Percentiles rank a stretch among this genome's conserved stretches.
These are phyloP conservation scores for Penicillium sp. DNA, from an alignment of 2,329 filamentous ascomycete species.

Conservation along the genomic window DNA sequence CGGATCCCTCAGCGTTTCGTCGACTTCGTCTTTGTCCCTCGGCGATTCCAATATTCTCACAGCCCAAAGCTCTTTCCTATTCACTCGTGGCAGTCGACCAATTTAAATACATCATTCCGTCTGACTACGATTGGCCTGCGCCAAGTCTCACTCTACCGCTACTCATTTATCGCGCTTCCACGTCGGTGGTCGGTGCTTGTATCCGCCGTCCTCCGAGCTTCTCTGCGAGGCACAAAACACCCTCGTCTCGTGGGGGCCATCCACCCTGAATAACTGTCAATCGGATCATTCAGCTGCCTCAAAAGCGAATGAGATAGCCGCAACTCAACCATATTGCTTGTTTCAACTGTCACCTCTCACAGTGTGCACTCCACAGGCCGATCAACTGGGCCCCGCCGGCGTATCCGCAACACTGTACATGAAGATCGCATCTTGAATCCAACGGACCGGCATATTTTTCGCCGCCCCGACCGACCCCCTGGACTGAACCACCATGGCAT, in stretches of 20 bases:
- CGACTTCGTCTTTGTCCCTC: neutral
- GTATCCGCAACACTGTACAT: conserved; percentile 1
- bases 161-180: conserved; percentile 2
- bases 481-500: conserved; percentile 8
- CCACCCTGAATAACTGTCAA: neutral
- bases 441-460: conserved; percentile 7
- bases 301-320: neutral
- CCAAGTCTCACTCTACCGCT: neutral
- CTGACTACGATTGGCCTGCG: neutral
- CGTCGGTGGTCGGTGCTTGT: conserved; percentile 30
- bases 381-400: conserved; percentile 8
- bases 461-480: conserved; percentile 12
- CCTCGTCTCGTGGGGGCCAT: neutral
- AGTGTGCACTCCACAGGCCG: conserved; percentile 1
- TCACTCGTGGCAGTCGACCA: no score
- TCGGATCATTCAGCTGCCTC: neutral
- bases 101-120: no score
- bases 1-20: neutral
- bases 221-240: neutral
- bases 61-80: no score
- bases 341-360: neutral
- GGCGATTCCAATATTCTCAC: no score
- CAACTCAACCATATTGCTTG: neutral
- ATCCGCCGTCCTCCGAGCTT: conserved; percentile 22
- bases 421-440: neutral